Evolutionary conservation across 164 flowering plant genomes (phyloP).

Genomic region (Vitis amurensis): DNA sequence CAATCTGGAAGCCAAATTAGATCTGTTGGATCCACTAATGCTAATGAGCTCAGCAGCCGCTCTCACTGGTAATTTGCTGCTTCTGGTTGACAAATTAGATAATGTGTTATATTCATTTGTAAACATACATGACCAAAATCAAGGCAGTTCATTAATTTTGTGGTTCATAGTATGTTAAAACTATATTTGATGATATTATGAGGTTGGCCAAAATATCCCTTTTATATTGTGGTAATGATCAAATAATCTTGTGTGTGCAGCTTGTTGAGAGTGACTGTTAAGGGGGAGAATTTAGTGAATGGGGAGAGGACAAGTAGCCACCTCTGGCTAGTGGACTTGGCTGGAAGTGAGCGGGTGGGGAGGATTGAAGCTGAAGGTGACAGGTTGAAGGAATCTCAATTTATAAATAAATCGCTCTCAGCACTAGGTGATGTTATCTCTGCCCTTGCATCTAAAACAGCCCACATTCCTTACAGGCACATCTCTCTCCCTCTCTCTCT

Average conservation of each 20-base stretch:
- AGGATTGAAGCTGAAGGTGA: constrained; percentile 84
- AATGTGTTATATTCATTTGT: too few relatives aligned
- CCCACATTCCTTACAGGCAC: constrained; percentile 82
- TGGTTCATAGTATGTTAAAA: too few relatives aligned
- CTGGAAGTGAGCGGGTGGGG: constrained; percentile 89
- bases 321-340: constrained; percentile 88
- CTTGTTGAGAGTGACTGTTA: constrained; percentile 72
- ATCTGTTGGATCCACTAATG: constrained; percentile 89
- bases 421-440: constrained; percentile 88
- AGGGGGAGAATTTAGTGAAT: constrained; percentile 62
- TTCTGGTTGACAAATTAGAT: neutral
- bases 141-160: too few relatives aligned
- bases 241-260: constrained; percentile 29
- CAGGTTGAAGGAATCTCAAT: constrained; percentile 83
- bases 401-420: constrained; percentile 79
- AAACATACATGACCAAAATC: too few relatives aligned
- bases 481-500: constrained; percentile 18
- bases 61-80: constrained; percentile 71
- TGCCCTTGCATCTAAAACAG: constrained; percentile 72
- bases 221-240: too few relatives aligned
- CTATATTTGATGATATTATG: too few relatives aligned
- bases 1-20: constrained; percentile 64
- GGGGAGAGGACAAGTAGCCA: constrained; percentile 72
- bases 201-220: neutral
- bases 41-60: constrained; percentile 91